Evolutionary conservation across 2,329 filamentous ascomycete genomes (phyloP), one percentile per base, ranked within the genome.

Genomic region (Diaporthe caulivora): DNA sequence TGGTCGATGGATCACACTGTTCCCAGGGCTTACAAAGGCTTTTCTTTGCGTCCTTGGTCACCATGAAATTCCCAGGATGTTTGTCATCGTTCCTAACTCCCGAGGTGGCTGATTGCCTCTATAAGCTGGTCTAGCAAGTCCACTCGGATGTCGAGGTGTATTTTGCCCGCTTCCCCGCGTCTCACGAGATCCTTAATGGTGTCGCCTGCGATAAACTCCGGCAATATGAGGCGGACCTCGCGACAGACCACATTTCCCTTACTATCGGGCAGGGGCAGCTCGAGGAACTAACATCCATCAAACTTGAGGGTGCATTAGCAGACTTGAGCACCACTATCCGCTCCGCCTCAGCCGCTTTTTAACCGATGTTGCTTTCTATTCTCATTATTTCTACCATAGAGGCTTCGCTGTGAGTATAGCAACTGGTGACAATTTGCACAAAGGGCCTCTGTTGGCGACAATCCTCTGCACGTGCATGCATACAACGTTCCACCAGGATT

Each of bases 221-320:
- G 64, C 5, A 68, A 17, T 5, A 68, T 68, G 2, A 68, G 49
- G 64, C 64, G 13, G 64, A 68, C 34, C n/a, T 54, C 34, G 31
- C 64, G 47, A 40, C 34, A 18, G 13, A 29, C n/a, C 11, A 18
- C 5, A 0, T 37, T 2, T 24, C 11, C 37, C 57, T 18, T 15
- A 13, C n/a, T n/a, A 60, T 3, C 6, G 13, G 34, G 57, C 9
- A 60, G 57, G 11, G 34, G 57, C 37, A 42, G 11, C n/a, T 31
- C 49, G 31, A 68, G 47, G 21, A 42, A 53, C 64, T 29, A 68
- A 24, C 37, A 60, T 1, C n/a, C 37, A 2, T 18, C 7, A n/a
- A 42, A 60, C 4, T 24, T 42, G 15, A 37, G 57, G 11, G 37
- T 60, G 11, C 42, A 60, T 44, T 29, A n/a, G n/a, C n/a, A n/a